Evolutionary conservation across 306 rosid genomes (phyloP).

Genomic region (Dalbergia cultrata): DNA sequence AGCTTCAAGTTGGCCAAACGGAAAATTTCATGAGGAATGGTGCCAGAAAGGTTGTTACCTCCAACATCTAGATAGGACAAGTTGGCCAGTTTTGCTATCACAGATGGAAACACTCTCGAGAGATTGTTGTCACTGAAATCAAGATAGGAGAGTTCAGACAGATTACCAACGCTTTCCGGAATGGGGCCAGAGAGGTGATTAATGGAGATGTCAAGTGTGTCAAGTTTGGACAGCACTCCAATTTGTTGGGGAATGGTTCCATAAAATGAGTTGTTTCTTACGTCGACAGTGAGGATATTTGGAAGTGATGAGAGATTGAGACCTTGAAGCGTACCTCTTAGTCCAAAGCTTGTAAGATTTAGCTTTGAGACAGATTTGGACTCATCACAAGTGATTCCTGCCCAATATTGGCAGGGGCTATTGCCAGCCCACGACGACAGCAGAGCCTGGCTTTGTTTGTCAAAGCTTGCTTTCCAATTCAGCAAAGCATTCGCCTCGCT

Average conservation of each 20-base stretch:
- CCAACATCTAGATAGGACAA: background rate
- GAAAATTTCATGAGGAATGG: constrained; percentile 4
- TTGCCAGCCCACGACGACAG: too few species aligned
- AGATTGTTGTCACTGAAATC: too few species aligned
- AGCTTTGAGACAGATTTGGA: background rate
- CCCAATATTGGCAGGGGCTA: background rate
- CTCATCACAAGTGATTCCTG: constrained; percentile 33
- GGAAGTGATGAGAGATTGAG: constrained; percentile 38
- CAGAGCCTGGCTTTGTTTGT: too few species aligned
- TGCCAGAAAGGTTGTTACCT: background rate
- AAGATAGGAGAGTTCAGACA: too few species aligned
- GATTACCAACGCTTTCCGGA: too few species aligned
- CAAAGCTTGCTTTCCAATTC: too few species aligned
- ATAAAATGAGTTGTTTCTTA: background rate
- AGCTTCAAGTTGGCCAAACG: background rate
- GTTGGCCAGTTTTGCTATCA: background rate
- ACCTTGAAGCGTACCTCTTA: constrained; percentile 39
- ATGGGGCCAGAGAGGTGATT: too few species aligned
- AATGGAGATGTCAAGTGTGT: too few species aligned
- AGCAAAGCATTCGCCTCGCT: too few species aligned
- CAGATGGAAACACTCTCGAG: background rate
- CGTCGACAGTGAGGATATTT: background rate
- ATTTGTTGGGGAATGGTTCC: constrained; percentile 36
- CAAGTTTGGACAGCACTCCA: background rate
- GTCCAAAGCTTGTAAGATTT: background rate